Conservation (phyloP, 345 rosid genomes). For the Rhodomyrtus tomentosa region DNA sequence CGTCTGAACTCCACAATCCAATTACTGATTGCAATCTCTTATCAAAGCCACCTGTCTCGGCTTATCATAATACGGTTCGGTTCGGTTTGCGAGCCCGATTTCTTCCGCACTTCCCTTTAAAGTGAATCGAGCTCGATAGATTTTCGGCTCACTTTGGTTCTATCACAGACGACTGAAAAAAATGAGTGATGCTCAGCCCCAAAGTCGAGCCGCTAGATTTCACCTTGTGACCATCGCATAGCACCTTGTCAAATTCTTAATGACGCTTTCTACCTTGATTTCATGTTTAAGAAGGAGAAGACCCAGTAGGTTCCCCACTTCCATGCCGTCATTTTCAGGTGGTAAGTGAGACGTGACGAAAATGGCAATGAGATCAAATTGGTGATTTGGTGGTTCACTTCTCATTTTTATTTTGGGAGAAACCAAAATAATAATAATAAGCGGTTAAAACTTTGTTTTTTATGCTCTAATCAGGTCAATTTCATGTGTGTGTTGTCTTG, state of each 20-base stretch:
- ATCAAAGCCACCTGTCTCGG: background rate
- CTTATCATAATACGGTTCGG: background rate
- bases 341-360: background rate
- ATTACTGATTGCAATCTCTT: background rate
- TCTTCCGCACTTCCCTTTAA: background rate
- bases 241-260: background rate
- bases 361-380: background rate
- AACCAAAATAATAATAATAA: background rate
- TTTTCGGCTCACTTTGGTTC: background rate
- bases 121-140: background rate
- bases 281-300: background rate
- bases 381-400: background rate
- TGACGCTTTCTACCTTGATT: background rate
- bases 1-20: background rate
- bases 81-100: background rate
- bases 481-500: background rate
- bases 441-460: background rate
- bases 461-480: background rate
- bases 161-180: background rate
- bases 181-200: background rate
- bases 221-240: background rate
- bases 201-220: background rate
- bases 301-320: background rate
- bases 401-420: background rate
- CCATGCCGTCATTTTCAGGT: background rate